Evolutionary conservation across 1,139 yeast genomes (phyloP).

Genomic region (Lodderomyces elongisporus): DNA sequence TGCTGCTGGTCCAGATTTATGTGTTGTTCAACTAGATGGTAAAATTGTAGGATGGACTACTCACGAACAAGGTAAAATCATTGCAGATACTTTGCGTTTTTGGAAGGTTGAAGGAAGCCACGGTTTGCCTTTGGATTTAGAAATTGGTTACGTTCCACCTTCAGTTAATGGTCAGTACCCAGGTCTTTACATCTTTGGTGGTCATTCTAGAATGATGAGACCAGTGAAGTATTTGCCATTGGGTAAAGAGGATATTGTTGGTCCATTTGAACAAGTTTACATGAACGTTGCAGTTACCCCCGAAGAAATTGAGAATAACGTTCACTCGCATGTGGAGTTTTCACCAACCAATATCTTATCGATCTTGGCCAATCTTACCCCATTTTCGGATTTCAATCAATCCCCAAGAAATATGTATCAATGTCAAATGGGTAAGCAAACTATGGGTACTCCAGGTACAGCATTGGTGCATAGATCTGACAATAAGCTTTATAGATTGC

Average conservation of each 20-base stretch:
- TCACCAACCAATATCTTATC: constrained; percentile 93
- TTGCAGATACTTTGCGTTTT: constrained; percentile 85
- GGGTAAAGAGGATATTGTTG: constrained; percentile 78
- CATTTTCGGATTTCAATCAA: constrained; percentile 97
- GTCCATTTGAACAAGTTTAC: constrained; percentile 97
- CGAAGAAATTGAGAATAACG: constrained; percentile 73
- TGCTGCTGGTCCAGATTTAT: constrained; percentile 82
- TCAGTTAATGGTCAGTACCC: constrained; percentile 96
- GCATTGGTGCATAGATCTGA: constrained; percentile 90
- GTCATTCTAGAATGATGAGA: constrained; percentile 92
- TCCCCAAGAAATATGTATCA: constrained; percentile 99
- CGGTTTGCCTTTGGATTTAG: constrained; percentile 78
- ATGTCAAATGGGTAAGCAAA: constrained; percentile 99
- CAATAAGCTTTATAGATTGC: constrained; percentile 87
- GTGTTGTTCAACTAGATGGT: constrained; percentile 94
- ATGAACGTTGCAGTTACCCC: constrained; percentile 96
- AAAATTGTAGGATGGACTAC: constrained; percentile 90
- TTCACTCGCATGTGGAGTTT: constrained; percentile 90
- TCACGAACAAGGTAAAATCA: constrained; percentile 78
- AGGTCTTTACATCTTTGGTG: constrained; percentile 86
- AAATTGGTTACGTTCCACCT: constrained; percentile 94
- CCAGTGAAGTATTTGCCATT: constrained; percentile 89
- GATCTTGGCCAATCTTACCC: constrained; percentile 92
- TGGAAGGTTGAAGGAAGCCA: constrained; percentile 86
- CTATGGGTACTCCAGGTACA: constrained; percentile 99